Base-by-base conservation (phyloP, 768 basidiomycete species). In the Strobilomyces echinocephalus region DNA sequence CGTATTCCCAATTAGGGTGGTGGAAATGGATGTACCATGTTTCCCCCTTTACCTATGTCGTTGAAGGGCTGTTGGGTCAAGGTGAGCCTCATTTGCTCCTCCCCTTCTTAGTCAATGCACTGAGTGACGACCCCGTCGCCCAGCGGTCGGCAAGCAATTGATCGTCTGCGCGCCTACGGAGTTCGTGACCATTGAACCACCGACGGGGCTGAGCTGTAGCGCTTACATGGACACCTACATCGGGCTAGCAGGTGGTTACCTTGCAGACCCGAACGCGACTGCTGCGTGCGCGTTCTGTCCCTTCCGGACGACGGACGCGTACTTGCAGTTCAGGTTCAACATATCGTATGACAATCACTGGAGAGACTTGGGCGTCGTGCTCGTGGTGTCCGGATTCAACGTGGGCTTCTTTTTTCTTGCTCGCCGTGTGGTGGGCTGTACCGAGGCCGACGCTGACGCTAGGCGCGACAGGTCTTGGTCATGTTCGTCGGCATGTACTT, bases 241-340 rank as follows among this genome's bases (percentile, higher is more conserved):
- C 15, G 53, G 65, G 0, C 41, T 57, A 1, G 71, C 74, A 5
- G 81, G 85, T 0, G 85, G 86, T 9, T 83, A 83, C 57, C 66
- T 88, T 28, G 60, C 72, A 21, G 78, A 86, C 58, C 74, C 80
- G 1, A 64, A 76, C n/a, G 79, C 83, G 4, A 77, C 78, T 0
- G 53, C 67, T n/a, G 67, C 62, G 41, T 89, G 86, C 63, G 53
- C 73, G 20, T 85, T 80, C 67, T 87, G 87, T 57, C 69, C 59
- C 24, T 24, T 24, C 24, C 24, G 24, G 24, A 24, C 24, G 24
- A 24, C 24, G 24, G 24, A 24, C 24, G n/a, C 38, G 1, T 46
- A 24, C 15, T 0, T 58, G 47, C 44, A 41, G 14, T 18, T 28
- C n/a, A 18, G 5, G 4, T 24, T 24, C 24, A 24, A 24, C 24